Evolutionary conservation across 805 yeast genomes (phyloP), one percentile per base, ranked within the genome.

Genomic region (Yamadazyma scolyti): DNA sequence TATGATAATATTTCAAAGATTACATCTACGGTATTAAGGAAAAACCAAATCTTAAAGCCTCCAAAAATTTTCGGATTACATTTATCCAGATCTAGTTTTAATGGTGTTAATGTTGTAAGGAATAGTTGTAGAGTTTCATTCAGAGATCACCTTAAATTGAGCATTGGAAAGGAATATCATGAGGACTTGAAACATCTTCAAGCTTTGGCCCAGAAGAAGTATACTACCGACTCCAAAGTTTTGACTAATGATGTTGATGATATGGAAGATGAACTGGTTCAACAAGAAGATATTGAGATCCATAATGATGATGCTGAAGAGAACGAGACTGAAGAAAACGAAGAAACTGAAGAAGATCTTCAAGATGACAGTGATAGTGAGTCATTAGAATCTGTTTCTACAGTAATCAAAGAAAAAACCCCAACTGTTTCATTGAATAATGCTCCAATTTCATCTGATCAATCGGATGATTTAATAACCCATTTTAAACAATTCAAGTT

Each of bases 21-120:
- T 3, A 73, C 75, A 25, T 74, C 90, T 1, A 74, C 79, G 0
- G 86, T 90, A 4, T 73, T 77, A 19, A 83, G 85, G 48, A 73
- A 71, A 39, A 75, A 80, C 0, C 65, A 68, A 15, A 68, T 87
- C 23, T 65, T 75, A 9, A 68, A 71, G 33, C 73, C 85, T 4
- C 97, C 98, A 0, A 68, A 73, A 33, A 60, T 85, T 5, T 65
- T 93, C 29, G 74, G 84, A 0, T 59, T 90, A n/a, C 97, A 90
- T 53, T 58, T 93, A 24, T 86, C 96, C 7, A 68, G 97, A 46
- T 89, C 97, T 0, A 71, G 82, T 24, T 88, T 73, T 50, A 70
- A 75, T 28, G 86, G 83, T 6, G 75, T 75, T 24, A 74, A 71
- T 11, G 74, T 83, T 2, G 68, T 79, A 6, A 73, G 96, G 44